phyloP scores from a whole-genome alignment of 345 rosid genomes.

The Capsella bursapastoris region DNA sequence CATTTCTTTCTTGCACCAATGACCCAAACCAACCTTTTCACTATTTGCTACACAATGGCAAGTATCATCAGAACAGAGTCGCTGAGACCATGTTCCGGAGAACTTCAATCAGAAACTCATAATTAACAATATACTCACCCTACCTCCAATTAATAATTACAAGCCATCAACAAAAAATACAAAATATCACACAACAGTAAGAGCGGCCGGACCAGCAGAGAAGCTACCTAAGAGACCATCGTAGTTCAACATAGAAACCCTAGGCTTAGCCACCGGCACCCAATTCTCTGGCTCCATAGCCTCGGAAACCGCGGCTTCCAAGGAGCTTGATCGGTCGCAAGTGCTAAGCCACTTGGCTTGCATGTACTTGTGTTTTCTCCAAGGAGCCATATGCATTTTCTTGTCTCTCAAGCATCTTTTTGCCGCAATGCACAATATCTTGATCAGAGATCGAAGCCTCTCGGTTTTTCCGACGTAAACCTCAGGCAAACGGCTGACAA shows the following conservation, averaged over 20 bases:
- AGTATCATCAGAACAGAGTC: neutral
- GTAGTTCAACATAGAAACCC: slow-evolving; percentile 73
- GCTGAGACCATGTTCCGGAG: neutral
- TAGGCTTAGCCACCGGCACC: slow-evolving; percentile 50
- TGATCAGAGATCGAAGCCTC: slow-evolving; percentile 66
- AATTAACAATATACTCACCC: slow-evolving; percentile 1
- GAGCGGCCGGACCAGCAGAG: slow-evolving; percentile 43
- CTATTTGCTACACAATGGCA: neutral
- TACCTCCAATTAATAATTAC: slow-evolving; percentile 18
- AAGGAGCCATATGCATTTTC: slow-evolving; percentile 87
- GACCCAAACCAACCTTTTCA: neutral
- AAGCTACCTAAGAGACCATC: slow-evolving; percentile 49
- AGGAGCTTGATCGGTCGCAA: slow-evolving; percentile 45
- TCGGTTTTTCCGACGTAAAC: slow-evolving; percentile 77
- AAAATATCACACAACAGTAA: slow-evolving; percentile 56
- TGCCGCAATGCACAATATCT: slow-evolving; percentile 69
- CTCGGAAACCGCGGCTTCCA: slow-evolving; percentile 37
- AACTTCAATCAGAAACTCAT: slow-evolving; percentile 18
- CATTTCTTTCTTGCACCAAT: neutral
- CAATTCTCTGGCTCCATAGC: slow-evolving; percentile 43
- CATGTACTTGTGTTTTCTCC: slow-evolving; percentile 92
- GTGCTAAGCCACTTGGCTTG: slow-evolving; percentile 87
- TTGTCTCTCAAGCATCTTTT: slow-evolving; percentile 81
- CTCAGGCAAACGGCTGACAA: slow-evolving; percentile 59
- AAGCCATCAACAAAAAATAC: slow-evolving; percentile 1